phyloP scores from a whole-genome alignment of 163 green algal species.

The Coccomyxa subellipsoidea region DNA sequence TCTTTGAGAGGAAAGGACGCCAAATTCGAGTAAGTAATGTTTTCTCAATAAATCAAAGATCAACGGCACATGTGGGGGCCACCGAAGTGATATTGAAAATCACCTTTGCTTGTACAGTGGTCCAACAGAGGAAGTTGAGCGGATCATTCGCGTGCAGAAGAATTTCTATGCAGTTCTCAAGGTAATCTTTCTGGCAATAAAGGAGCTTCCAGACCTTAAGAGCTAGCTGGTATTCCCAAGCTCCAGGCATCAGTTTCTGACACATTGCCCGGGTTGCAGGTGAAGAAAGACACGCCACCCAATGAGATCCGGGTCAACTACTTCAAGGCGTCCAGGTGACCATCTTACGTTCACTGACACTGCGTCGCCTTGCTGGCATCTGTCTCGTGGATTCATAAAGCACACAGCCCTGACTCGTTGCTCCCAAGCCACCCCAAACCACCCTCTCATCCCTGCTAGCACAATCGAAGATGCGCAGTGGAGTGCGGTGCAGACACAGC shows the following conservation, averaged over 20 bases:
- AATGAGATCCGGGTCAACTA: background rate
- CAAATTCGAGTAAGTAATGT: background rate
- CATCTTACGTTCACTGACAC: background rate
- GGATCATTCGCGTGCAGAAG: background rate
- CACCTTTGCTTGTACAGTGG: background rate
- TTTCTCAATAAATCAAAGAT: background rate
- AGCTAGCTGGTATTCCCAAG: background rate
- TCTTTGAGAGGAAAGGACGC: background rate
- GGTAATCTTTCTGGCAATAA: background rate
- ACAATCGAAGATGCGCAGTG: too few species aligned
- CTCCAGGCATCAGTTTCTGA: background rate
- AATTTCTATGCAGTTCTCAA: constrained; percentile 12
- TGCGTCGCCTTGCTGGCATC: too few species aligned
- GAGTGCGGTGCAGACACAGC: too few species aligned
- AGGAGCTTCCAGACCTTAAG: background rate
- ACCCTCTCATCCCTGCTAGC: background rate
- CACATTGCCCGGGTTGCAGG: background rate
- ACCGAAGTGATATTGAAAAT: too few species aligned
- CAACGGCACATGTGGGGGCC: background rate
- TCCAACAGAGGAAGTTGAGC: constrained; percentile 8
- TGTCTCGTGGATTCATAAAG: too few species aligned
- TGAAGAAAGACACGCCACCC: constrained; percentile 2
- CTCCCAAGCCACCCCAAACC: background rate
- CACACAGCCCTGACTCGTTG: too few species aligned
- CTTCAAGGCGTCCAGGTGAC: background rate